These are phyloP conservation scores for Auricularia cornea DNA, from an alignment of 768 basidiomycete species.

Conservation along the genomic window DNA sequence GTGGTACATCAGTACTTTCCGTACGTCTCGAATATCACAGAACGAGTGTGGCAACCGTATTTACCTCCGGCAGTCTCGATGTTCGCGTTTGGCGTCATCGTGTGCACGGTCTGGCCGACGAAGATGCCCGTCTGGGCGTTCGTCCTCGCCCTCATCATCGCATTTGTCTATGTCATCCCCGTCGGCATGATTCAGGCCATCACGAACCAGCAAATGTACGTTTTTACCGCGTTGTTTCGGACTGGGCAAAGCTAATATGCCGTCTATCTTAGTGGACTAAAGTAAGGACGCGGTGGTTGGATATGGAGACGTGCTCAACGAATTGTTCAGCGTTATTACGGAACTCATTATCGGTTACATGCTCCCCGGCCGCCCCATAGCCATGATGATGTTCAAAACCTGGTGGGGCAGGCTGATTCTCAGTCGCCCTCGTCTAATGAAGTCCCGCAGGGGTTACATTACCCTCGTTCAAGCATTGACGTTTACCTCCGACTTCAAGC, in stretches of 20 bases:
- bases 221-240: constrained; percentile 10
- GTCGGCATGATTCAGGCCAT: constrained; percentile 45
- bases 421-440: no score
- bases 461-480: constrained; percentile 27
- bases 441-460: constrained; percentile 27
- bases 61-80: constrained; percentile 34
- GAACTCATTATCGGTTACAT: constrained; percentile 28
- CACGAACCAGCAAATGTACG: constrained; percentile 26
- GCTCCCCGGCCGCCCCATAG: constrained; percentile 25
- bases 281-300: no score
- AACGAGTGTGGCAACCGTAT: background rate
- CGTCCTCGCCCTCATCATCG: constrained; percentile 57
- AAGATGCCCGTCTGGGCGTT: constrained; percentile 68
- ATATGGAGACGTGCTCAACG: no score
- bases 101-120: constrained; percentile 65
- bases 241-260: constrained; percentile 2
- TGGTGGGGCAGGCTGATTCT: no score
- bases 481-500: constrained; percentile 25
- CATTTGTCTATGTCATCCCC: constrained; percentile 64
- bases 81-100: constrained; percentile 60
- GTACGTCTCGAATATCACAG: constrained; percentile 5
- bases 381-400: constrained; percentile 21
- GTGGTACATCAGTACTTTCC: constrained; percentile 72
- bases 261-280: background rate
- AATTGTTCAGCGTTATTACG: constrained; percentile 21